Percentiles rank a stretch among this genome's conserved stretches.
Conservation (phyloP, 2,329 filamentous ascomycete species). For the Colletotrichum agaves region DNA sequence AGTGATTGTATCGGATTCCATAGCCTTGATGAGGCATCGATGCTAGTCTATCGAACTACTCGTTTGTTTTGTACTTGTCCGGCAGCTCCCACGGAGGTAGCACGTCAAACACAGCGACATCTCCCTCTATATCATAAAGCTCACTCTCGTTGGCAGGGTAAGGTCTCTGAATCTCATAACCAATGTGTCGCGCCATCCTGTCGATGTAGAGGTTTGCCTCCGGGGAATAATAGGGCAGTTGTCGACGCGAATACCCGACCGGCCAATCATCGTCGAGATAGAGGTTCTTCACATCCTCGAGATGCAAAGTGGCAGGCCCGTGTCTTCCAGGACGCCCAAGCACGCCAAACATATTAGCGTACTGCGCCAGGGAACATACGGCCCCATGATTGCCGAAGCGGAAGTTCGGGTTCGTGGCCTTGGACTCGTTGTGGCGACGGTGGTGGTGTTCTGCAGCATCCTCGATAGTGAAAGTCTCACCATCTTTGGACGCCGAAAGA, state of each 20-base stretch:
- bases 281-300: neutral
- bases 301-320: neutral
- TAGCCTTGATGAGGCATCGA: neutral
- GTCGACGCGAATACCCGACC: neutral
- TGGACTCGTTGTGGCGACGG: neutral
- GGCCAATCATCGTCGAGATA: neutral
- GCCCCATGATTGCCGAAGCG: neutral
- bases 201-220: neutral
- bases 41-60: too few relatives aligned
- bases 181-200: neutral
- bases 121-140: neutral
- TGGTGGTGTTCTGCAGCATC: slow-evolving; percentile 3
- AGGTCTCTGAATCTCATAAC: neutral
- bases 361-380: neutral
- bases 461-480: neutral
- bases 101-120: neutral
- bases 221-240: neutral
- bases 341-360: neutral
- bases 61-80: neutral
- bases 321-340: neutral
- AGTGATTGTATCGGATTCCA: neutral
- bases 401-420: neutral
- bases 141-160: neutral
- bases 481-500: slow-evolving; percentile 1
- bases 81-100: neutral